A percentile compares a stretch with the other conserved stretches of the same genome.
Conservation (phyloP, 306 rosid species). For the Quercus engelmannii region DNA sequence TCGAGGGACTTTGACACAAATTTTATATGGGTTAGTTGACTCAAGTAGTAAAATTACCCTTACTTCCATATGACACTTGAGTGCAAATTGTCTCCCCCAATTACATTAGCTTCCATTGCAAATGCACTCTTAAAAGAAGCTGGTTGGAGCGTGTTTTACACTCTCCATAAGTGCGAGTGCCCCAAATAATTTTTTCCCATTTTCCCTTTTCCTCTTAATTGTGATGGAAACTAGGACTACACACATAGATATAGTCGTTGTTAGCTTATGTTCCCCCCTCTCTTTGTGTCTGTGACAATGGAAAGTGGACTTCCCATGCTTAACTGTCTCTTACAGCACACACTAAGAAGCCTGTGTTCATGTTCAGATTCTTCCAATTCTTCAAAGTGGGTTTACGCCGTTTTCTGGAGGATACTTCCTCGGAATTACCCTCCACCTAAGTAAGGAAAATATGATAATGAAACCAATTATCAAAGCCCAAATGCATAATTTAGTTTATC, state of each 20-base stretch:
- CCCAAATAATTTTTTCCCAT: conserved; percentile 19
- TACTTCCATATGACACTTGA: no score
- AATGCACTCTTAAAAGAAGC: neutral
- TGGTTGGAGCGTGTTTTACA: conserved; percentile 34
- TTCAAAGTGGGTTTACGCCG: conserved; percentile 87
- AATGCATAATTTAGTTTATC: neutral
- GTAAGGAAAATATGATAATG: conserved; percentile 25
- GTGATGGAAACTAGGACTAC: conserved; percentile 1
- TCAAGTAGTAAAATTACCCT: no score
- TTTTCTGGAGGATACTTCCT: conserved; percentile 84
- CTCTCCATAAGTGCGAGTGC: conserved; percentile 39
- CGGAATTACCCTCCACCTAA: conserved; percentile 90
- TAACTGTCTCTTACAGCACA: conserved; percentile 71
- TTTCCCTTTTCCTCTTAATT: conserved; percentile 29
- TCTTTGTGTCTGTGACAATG: conserved; percentile 36
- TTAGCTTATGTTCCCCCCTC: conserved; percentile 7
- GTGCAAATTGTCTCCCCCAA: no score
- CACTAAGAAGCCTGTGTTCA: conserved; percentile 65
- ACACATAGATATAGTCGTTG: neutral
- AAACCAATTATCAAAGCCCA: neutral
- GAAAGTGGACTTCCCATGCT: conserved; percentile 71
- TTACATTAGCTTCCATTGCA: no score
- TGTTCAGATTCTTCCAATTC: conserved; percentile 47
- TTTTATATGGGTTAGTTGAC: no score
- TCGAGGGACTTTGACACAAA: no score